Evolutionary conservation across 2,329 filamentous ascomycete genomes (phyloP), one percentile per base, ranked within the genome.

Genomic region (Sclerotinia trifoliorum): DNA sequence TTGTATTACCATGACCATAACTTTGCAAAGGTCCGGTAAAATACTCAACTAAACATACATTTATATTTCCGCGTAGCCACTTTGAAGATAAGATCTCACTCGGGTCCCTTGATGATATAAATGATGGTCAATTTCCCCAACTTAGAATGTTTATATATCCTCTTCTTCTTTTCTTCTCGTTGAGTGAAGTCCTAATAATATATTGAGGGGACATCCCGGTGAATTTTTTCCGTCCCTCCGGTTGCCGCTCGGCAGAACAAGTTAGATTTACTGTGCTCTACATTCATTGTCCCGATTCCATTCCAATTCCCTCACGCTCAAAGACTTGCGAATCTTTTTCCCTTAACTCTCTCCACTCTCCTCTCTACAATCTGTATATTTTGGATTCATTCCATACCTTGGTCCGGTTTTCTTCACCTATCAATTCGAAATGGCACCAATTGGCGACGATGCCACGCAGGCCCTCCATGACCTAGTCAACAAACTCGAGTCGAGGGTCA

Each of bases 401-500:
- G 75, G 73, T 74, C 73, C 72, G 73, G 71, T 73, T 65, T 68
- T 63, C 61, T 60, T 44, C 69, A 65, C 26, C 10, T 54, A 60
- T 52, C 64, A 46, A 75, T 79, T 80, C 81, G 85, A 81, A 85
- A 97, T 97, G 94, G 91, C 93, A 81, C 91, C 92, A 79, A 89
- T 94, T 81, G 90, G 91, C 79, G 91, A 95, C 78, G 88, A 93
- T 79, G 80, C 81, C 72, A 88, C 96, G 78, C 88, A 93, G 80
- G 86, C 90, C 81, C 88, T 98, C 78, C 93, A 94, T 83, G 87
- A 90, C 82, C 87, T 93, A 78, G 89, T 98, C 79, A 84, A 87
- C 79, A 87, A 88, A 82, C 90, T 99, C 76, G 93, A 98, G 82
- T 83, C 87, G 78, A 90, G 94, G 78, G 91, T 99, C 77, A 89